phyloP scores from a whole-genome alignment of 2,329 filamentous ascomycete genomes.

The Colletotrichum lentis region DNA sequence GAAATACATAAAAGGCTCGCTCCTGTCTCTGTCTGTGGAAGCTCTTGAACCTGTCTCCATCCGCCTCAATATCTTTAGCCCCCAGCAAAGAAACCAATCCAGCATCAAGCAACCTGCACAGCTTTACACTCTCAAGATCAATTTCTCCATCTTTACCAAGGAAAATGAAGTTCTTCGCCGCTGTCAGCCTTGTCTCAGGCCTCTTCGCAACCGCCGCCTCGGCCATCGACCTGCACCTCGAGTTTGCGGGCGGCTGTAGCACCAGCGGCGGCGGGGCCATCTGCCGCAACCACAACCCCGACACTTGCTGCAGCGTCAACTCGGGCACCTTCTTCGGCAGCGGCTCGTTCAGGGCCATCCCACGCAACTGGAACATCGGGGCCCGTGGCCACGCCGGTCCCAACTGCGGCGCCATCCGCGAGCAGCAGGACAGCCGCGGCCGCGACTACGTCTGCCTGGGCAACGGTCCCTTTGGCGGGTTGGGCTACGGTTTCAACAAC shows the following conservation, averaged over 20 bases:
- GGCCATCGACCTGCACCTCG: conserved; percentile 30
- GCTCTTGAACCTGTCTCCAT: conserved; percentile 1
- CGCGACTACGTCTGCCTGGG: conserved; percentile 25
- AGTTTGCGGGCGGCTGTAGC: conserved; percentile 29
- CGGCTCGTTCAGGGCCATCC: conserved; percentile 27
- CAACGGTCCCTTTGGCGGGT: conserved; percentile 21
- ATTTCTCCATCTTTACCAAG: conserved; percentile 13
- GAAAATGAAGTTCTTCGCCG: conserved; percentile 26
- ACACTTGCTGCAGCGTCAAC: conserved; percentile 31
- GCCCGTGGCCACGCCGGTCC: conserved; percentile 19
- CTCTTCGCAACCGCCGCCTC: conserved; percentile 29
- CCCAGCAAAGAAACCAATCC: conserved; percentile 8
- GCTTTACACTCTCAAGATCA: conserved; percentile 5
- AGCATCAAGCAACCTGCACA: conserved; percentile 5
- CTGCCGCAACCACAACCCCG: conserved; percentile 2
- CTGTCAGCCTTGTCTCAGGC: conserved; percentile 21
- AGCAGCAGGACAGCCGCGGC: conserved; percentile 18
- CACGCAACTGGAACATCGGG: conserved; percentile 21
- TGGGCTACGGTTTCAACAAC: conserved; percentile 22
- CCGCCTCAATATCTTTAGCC: conserved; percentile 8
- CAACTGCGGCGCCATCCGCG: conserved; percentile 25
- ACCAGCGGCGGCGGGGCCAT: conserved; percentile 12
- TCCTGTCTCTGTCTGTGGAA: conserved; percentile 15
- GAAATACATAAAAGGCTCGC: conserved; percentile 25
- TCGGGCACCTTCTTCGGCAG: conserved; percentile 20